Evolutionary conservation across 306 rosid species (phyloP), one percentile per base, ranked within the genome.

Genomic region (Ceratonia siliqua): DNA sequence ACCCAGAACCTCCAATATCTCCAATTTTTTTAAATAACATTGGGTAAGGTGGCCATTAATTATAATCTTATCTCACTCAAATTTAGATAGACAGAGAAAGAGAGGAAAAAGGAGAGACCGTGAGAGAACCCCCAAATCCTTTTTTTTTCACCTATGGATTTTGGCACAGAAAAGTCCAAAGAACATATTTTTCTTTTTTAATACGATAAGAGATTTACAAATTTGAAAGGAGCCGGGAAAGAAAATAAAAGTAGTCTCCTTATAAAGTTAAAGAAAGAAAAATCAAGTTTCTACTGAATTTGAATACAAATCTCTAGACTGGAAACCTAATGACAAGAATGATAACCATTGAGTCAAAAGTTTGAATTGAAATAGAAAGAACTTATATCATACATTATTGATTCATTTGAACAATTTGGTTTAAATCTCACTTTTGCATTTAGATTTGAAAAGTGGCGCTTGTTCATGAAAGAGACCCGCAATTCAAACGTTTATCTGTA

Each of bases 401-500:
- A 24, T 54, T 54, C 56, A 20, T 18, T 7, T 2, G 61, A 4
- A 33, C 61, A 10, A 27, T 43, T 12, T 12, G 4, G 3, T 41
- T 41, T 41, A 6, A 38, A n/a, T n/a, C n/a, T n/a, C n/a, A n/a
- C n/a, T n/a, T n/a, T n/a, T n/a, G n/a, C n/a, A n/a, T n/a, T n/a
- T n/a, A n/a, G n/a, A 4, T 28, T 28, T 4, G 32, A 28, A 28
- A 28, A 28, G 2, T 28, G 32, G 32, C 2, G 2, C 32, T 38
- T 38, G 11, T 38, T 38, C 1, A 1, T 49, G 8, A 17, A 9
- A 45, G 57, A 32, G 22, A 33, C 50, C n/a, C 32, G 21, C 2
- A 8, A 45, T 46, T 62, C 76, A 72, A 58, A 43, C 32, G 17
- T 10, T n/a, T 53, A 53, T 35, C 8, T 38, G n/a, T 73, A 18